A percentile compares a stretch with the other conserved stretches of the same genome.
Evolutionary conservation across 768 basidiomycete species (phyloP).

Genomic region (Rhizopogon sp.): DNA sequence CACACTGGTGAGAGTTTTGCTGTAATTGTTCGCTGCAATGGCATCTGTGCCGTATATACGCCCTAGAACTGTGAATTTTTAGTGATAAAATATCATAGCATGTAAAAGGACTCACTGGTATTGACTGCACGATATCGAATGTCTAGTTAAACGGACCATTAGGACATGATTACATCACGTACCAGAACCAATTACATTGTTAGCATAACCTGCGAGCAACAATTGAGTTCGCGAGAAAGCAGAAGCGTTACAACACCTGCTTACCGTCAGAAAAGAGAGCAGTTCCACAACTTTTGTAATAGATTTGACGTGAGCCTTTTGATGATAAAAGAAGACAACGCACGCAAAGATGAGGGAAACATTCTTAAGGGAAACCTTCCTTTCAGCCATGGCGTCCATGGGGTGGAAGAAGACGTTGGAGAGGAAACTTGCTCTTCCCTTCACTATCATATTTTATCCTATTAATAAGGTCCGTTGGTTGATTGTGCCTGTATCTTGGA

Average conservation of each 20-base stretch:
- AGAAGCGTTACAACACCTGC: neutral
- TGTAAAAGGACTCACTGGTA: conserved; percentile 42
- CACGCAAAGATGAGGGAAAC: conserved; percentile 87
- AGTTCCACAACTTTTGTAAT: conserved; percentile 63
- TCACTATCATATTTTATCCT: neutral
- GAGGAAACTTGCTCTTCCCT: no score
- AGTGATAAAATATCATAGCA: neutral
- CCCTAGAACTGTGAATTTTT: conserved; percentile 47
- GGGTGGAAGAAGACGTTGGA: neutral
- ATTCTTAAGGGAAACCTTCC: conserved; percentile 30
- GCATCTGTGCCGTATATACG: conserved; percentile 61
- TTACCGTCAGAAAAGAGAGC: conserved; percentile 84
- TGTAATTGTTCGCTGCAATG: conserved; percentile 51
- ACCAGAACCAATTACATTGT: conserved; percentile 76
- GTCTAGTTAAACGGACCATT: neutral
- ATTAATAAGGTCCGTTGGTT: neutral
- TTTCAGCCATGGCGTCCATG: conserved; percentile 5
- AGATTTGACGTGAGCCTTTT: neutral
- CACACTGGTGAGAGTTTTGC: conserved; percentile 57
- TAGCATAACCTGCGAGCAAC: conserved; percentile 62
- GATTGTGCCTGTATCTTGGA: neutral
- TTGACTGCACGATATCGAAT: conserved; percentile 43
- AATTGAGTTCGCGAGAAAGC: neutral
- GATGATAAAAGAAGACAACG: conserved; percentile 18
- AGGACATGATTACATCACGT: conserved; percentile 21